Percentiles rank a stretch among this genome's conserved stretches.
Evolutionary conservation across 139 green algal genomes (phyloP).

Genomic region (Coelastrella sp.): DNA sequence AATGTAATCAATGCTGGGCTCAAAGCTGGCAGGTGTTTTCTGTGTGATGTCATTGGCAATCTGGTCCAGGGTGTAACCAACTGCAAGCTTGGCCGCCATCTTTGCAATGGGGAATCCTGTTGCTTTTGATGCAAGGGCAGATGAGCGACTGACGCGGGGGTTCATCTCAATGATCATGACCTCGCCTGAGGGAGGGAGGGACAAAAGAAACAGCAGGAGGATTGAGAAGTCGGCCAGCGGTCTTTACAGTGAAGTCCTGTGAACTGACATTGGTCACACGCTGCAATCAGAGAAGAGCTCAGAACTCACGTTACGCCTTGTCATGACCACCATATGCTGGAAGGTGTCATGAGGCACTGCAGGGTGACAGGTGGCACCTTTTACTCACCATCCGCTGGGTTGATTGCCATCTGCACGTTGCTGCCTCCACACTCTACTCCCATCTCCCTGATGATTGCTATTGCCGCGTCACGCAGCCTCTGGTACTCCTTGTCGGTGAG

Average conservation of each 20-base stretch:
- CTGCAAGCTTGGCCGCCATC: conserved; percentile 98
- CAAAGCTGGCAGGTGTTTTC: conserved; percentile 98
- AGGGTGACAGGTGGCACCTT: neutral
- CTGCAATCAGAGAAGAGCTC: neutral
- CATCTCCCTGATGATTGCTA: conserved; percentile 94
- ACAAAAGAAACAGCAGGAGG: neutral
- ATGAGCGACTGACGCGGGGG: conserved; percentile 96
- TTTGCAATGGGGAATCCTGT: conserved; percentile 99
- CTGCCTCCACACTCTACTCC: conserved; percentile 98
- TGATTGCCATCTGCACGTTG: conserved; percentile 99
- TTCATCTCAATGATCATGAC: conserved; percentile 99
- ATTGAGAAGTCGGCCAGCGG: too few relatives aligned
- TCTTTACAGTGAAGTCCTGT: too few relatives aligned
- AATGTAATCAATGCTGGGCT: conserved; percentile 99
- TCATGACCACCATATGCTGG: neutral
- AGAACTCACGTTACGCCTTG: neutral
- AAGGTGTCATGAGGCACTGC: too few relatives aligned
- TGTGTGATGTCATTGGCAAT: conserved; percentile 99
- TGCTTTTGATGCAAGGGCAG: conserved; percentile 97
- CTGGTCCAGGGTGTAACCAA: conserved; percentile 97
- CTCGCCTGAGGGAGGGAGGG: conserved; percentile 76
- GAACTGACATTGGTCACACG: too few relatives aligned
- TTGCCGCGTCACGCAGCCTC: conserved; percentile 81
- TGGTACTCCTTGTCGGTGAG: conserved; percentile 97
- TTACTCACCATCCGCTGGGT: conserved; percentile 79